phyloP scores from a whole-genome alignment of 352 stramenopile species.

The Saprolegnia diclina region DNA sequence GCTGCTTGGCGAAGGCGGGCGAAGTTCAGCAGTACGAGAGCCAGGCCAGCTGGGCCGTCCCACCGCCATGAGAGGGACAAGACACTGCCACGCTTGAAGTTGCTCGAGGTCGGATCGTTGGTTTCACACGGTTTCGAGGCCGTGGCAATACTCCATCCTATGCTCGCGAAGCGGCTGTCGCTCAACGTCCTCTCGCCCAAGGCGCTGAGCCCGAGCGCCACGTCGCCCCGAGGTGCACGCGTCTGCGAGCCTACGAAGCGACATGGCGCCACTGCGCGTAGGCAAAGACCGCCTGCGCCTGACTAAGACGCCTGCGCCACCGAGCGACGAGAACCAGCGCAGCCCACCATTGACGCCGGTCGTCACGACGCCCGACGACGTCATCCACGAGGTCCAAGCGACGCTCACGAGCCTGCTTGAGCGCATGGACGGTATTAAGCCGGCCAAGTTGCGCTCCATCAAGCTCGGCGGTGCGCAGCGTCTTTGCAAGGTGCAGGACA shows the following conservation, averaged over 20 bases:
- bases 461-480: slow-evolving; percentile 39
- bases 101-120: too few relatives aligned
- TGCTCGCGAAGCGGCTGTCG: neutral
- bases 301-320: neutral
- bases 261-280: neutral
- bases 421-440: slow-evolving; percentile 57
- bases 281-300: slow-evolving; percentile 4
- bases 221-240: neutral
- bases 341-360: neutral
- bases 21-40: too few relatives aligned
- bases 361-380: neutral
- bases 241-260: neutral
- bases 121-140: neutral
- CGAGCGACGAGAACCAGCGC: neutral
- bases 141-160: neutral
- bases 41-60: too few relatives aligned
- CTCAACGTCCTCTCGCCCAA: slow-evolving; percentile 13
- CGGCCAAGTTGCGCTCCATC: slow-evolving; percentile 53
- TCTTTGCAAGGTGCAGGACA: neutral
- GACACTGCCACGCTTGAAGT: neutral
- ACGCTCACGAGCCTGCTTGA: slow-evolving; percentile 44
- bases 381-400: slow-evolving; percentile 37
- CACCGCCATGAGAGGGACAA: neutral
- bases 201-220: neutral
- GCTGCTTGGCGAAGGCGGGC: too few relatives aligned